These are phyloP conservation scores for Colletotrichum tabaci DNA, from an alignment of 2,329 filamentous ascomycete species.

Conservation along the genomic window DNA sequence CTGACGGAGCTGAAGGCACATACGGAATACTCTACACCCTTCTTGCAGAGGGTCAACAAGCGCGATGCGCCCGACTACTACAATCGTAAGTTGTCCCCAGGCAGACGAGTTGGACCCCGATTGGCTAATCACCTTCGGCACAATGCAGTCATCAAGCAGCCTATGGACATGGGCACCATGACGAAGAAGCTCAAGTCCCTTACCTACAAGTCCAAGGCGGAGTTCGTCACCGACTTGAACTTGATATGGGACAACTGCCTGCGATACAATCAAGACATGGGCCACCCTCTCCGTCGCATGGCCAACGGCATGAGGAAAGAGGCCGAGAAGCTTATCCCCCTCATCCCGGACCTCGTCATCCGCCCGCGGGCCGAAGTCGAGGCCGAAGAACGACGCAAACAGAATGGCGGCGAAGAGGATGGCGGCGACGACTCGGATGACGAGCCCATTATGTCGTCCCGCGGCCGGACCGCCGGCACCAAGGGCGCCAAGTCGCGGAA, in stretches of 20 bases:
- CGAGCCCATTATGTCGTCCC: conserved; percentile 97
- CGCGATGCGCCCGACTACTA: conserved; percentile 97
- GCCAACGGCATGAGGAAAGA: conserved; percentile 97
- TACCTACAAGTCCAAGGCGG: conserved; percentile 88
- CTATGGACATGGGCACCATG: conserved; percentile 98
- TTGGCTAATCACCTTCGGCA: conserved; percentile 45
- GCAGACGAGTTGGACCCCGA: conserved; percentile 15
- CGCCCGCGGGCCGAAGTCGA: conserved; percentile 95
- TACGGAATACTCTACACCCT: conserved; percentile 97
- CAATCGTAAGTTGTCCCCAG: conserved; percentile 73
- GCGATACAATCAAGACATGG: conserved; percentile 92
- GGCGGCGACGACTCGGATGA: conserved; percentile 94
- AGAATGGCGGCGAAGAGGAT: conserved; percentile 87
- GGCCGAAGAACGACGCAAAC: conserved; percentile 86
- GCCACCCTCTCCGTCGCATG: conserved; percentile 90
- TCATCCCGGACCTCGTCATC: conserved; percentile 94
- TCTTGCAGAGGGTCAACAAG: conserved; percentile 95
- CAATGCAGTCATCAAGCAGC: conserved; percentile 86
- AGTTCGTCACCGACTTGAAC: conserved; percentile 94
- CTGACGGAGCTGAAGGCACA: conserved; percentile 97
- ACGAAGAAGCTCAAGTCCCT: conserved; percentile 94
- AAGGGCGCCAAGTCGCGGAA: conserved; percentile 85
- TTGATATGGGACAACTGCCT: conserved; percentile 98
- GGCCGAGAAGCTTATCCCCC: conserved; percentile 93
- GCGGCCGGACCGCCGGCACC: conserved; percentile 89